These are phyloP conservation scores for Stylosanthes scabra DNA, from an alignment of 331 rosid genomes.

Conservation along the genomic window DNA sequence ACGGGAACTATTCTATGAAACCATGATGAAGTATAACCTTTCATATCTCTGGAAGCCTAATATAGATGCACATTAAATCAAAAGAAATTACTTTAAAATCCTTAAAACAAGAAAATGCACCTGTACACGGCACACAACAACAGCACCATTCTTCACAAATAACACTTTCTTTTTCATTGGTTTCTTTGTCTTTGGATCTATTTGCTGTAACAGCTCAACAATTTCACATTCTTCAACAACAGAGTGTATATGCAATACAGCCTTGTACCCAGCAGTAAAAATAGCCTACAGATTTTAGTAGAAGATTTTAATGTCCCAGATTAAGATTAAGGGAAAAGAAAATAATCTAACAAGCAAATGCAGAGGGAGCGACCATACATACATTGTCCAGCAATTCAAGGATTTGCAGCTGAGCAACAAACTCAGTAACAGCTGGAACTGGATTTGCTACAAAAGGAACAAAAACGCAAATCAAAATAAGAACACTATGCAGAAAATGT, in stretches of 20 bases:
- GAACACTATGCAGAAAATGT: constrained; percentile 20
- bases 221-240: constrained; percentile 99
- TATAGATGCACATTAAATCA: constrained; percentile 1
- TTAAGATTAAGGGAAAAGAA: not conserved
- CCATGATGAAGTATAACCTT: not conserved
- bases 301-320: constrained; percentile 29
- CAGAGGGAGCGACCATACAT: constrained; percentile 17
- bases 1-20: not conserved
- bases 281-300: constrained; percentile 65
- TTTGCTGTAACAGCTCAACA: constrained; percentile 84
- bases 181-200: constrained; percentile 90
- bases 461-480: constrained; percentile 19
- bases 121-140: constrained; percentile 86
- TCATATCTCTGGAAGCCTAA: not conserved
- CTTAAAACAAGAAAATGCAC: constrained; percentile 45
- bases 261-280: constrained; percentile 98
- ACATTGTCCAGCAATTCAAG: constrained; percentile 95
- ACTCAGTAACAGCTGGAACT: constrained; percentile 71
- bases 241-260: constrained; percentile 91
- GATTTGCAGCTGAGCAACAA: constrained; percentile 83
- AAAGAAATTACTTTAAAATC: constrained; percentile 13
- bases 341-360: constrained; percentile 10
- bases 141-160: constrained; percentile 93
- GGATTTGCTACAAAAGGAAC: constrained; percentile 68
- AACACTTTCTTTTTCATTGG: constrained; percentile 83